Conservation (phyloP, 495 filamentous ascomycete genomes). For the Neurospora africana region DNA sequence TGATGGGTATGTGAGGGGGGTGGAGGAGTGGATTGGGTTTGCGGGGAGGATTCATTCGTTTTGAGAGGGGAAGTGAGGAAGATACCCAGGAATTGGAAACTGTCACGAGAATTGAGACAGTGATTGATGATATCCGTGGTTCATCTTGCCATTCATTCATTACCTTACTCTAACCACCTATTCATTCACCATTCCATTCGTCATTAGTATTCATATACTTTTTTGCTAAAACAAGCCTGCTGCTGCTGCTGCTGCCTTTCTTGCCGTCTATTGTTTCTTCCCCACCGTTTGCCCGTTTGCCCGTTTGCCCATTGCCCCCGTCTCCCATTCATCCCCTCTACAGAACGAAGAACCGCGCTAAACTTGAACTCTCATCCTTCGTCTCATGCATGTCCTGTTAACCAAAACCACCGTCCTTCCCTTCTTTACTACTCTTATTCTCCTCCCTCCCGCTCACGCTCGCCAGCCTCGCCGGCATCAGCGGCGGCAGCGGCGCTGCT, state of each 20-base stretch:
- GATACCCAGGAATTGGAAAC: too few relatives aligned
- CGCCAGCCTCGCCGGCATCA: constrained; percentile 6
- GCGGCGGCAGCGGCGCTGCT: constrained; percentile 28
- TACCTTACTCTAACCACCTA: background rate
- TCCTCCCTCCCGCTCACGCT: background rate
- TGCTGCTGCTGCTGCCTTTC: too few relatives aligned
- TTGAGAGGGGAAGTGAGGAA: background rate
- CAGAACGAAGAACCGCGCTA: background rate
- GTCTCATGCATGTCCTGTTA: background rate
- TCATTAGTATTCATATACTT: background rate
- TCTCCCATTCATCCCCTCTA: background rate
- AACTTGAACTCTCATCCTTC: background rate
- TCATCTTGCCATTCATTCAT: background rate
- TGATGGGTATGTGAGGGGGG: constrained; percentile 49
- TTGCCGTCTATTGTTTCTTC: background rate
- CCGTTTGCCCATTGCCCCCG: background rate
- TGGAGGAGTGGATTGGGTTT: constrained; percentile 79
- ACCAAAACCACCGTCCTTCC: background rate
- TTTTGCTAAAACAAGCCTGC: background rate
- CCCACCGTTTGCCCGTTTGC: background rate
- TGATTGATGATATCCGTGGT: too few relatives aligned
- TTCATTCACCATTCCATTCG: background rate
- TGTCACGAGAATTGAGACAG: too few relatives aligned
- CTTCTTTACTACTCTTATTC: background rate
- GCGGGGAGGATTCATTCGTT: constrained; percentile 42